Base-by-base conservation (phyloP, 352 stramenopile genomes). In the Phytophthora europaea region DNA sequence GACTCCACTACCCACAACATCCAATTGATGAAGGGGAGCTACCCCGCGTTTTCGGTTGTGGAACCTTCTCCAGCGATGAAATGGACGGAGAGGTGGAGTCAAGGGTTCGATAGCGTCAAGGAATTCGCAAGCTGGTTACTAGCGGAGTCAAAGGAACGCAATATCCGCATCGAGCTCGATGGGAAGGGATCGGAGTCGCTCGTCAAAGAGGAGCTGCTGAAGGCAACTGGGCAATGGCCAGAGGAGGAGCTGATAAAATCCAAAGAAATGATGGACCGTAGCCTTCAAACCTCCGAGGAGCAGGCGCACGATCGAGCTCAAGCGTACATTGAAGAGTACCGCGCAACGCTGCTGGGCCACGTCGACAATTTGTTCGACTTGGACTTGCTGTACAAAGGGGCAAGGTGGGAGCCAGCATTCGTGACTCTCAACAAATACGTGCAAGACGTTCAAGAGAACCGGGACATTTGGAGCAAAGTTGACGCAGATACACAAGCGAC, bases 21-120 rank as follows among this genome's bases (percentile, higher is more conserved):
- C 20, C 26, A 72, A 13, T 38, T 88, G 16, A 55, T 85, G 10
- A 88, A 85, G 55, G 81, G 81, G 10, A 77, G 59, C 52, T 88
- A 78, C 34, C 78, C 81, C 31, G 78, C 76, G 0, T 52, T 79
- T 54, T 52, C 56, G 2, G 38, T 78, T 9, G 36, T 79, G 3
- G 73, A 78, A 45, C 68, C 74, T 34, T 76, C 67, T n/a, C 68
- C 76, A 47, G 73, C 68, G 10, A 76, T 45, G 31, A 86, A 70
- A 52, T 47, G 47, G 12, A 80, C 16, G 0, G 20, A 69, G 1
- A 23, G 10, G 2, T 15, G 0, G 7, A 48, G 13, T 1, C 6
- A 58, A 2, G 65, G 23, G 2, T 84, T 88, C 58, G 40, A 72
- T 15, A 64, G 9, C 13, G 5, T 55, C 0, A 40, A 50, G 1